A percentile compares a stretch with the other conserved stretches of the same genome.
phyloP scores from a whole-genome alignment of 805 yeast species.

The Nakazawaea peltata region DNA sequence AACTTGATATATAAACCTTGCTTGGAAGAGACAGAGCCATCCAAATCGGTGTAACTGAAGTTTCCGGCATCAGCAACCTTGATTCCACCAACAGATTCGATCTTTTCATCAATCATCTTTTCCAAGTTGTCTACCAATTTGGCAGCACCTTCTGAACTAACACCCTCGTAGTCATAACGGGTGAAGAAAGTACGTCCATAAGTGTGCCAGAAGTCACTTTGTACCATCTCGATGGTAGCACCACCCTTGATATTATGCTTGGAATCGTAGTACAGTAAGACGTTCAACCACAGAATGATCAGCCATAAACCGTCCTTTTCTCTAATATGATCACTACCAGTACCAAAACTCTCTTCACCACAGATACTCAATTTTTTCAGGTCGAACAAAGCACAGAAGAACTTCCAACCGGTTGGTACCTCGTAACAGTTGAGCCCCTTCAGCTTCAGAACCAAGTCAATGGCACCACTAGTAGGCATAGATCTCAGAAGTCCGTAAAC shows the following conservation, averaged over 20 bases:
- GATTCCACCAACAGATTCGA: conserved; percentile 31
- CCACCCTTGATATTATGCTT: conserved; percentile 35
- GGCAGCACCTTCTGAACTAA: conserved; percentile 65
- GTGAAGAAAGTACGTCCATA: conserved; percentile 98
- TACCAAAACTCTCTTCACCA: conserved; percentile 97
- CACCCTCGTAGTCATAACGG: conserved; percentile 88
- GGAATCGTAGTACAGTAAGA: conserved; percentile 72
- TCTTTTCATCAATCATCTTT: conserved; percentile 24
- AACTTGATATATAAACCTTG: conserved; percentile 88
- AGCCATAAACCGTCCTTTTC: conserved; percentile 99
- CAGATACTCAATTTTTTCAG: conserved; percentile 90
- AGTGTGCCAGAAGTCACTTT: conserved; percentile 77
- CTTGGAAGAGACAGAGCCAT: conserved; percentile 79
- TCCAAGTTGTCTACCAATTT: conserved; percentile 52
- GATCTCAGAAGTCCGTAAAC: conserved; percentile 91
- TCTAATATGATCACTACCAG: conserved; percentile 95
- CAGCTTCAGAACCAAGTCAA: conserved; percentile 80
- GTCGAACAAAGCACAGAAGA: conserved; percentile 92
- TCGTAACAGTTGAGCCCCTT: conserved; percentile 76
- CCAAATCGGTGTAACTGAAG: conserved; percentile 88
- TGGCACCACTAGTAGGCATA: conserved; percentile 95
- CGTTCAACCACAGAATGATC: conserved; percentile 92
- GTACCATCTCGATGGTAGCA: conserved; percentile 73
- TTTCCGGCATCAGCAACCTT: conserved; percentile 73
- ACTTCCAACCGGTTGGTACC: conserved; percentile 99